A percentile compares a stretch with the other conserved stretches of the same genome.
These are phyloP conservation scores for Terana coerulea DNA, from an alignment of 768 basidiomycete species.

Conservation along the genomic window DNA sequence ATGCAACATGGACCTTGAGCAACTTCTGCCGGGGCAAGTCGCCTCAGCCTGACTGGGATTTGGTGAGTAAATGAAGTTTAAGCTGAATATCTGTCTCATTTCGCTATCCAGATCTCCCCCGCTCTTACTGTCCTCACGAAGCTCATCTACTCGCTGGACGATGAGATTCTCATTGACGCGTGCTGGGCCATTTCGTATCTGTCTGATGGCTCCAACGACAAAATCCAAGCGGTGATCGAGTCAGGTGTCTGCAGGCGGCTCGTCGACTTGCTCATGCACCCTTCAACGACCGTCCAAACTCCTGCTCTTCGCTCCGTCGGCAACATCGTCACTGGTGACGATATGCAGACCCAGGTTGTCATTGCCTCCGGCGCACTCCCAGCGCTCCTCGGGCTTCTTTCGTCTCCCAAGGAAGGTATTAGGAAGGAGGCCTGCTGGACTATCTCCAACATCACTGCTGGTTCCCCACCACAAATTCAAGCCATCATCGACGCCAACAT, in stretches of 20 bases:
- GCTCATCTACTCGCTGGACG: slow-evolving; percentile 97
- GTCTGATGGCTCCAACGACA: slow-evolving; percentile 98
- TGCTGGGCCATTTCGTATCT: slow-evolving; percentile 99
- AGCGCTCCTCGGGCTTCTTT: slow-evolving; percentile 87
- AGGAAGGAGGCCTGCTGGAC: slow-evolving; percentile 99
- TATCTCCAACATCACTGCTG: slow-evolving; percentile 97
- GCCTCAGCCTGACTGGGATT: slow-evolving; percentile 96
- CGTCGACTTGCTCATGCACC: slow-evolving; percentile 95
- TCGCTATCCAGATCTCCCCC: slow-evolving; percentile 78
- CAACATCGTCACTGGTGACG: slow-evolving; percentile 99
- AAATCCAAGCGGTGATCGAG: slow-evolving; percentile 99
- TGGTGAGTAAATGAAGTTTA: slow-evolving; percentile 50
- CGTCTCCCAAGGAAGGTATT: slow-evolving; percentile 97
- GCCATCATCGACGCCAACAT: slow-evolving; percentile 97
- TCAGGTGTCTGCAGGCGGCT: slow-evolving; percentile 96
- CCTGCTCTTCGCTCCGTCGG: slow-evolving; percentile 98
- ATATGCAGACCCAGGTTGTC: slow-evolving; percentile 98
- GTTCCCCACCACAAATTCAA: slow-evolving; percentile 95
- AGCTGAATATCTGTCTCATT: slow-evolving; percentile 14
- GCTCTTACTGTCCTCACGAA: slow-evolving; percentile 96
- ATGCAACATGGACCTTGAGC: slow-evolving; percentile 98
- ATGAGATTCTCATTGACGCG: slow-evolving; percentile 98
- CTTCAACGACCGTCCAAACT: slow-evolving; percentile 93
- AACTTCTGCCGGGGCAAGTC: slow-evolving; percentile 99
- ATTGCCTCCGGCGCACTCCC: slow-evolving; percentile 97